These are phyloP conservation scores for Meira miltonrushii DNA, from an alignment of 1,284 basidiomycete genomes.

Conservation along the genomic window DNA sequence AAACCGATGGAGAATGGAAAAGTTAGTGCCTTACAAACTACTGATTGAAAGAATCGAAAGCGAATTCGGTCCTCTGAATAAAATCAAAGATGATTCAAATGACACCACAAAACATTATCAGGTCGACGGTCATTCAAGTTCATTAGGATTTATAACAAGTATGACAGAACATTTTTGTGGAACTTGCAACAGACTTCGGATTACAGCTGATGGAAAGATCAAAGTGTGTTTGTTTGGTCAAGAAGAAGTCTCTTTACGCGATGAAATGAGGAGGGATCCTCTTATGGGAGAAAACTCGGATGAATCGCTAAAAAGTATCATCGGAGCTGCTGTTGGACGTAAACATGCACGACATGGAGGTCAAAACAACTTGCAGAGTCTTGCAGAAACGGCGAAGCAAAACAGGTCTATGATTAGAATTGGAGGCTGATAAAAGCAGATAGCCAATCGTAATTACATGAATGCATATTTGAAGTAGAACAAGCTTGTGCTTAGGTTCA, in stretches of 20 bases:
- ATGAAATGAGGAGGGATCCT: constrained; percentile 71
- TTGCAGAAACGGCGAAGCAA: constrained; percentile 23
- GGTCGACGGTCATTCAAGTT: constrained; percentile 68
- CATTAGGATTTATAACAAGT: constrained; percentile 69
- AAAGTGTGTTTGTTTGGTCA: constrained; percentile 83
- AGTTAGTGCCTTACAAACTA: constrained; percentile 5
- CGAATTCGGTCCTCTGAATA: background rate
- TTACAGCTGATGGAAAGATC: constrained; percentile 82
- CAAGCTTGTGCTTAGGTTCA: too few species aligned
- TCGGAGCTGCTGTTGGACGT: constrained; percentile 64
- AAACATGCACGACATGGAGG: constrained; percentile 76
- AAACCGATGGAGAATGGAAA: constrained; percentile 64
- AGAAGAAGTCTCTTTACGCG: constrained; percentile 73
- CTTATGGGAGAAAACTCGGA: too few species aligned
- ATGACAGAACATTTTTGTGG: constrained; percentile 79
- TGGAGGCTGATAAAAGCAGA: constrained; percentile 58
- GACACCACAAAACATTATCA: constrained; percentile 75
- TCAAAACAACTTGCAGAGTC: constrained; percentile 30
- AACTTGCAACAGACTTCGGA: constrained; percentile 73
- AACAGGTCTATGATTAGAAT: constrained; percentile 73
- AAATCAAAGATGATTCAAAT: constrained; percentile 62
- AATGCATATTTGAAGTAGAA: too few species aligned
- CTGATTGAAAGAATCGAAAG: background rate
- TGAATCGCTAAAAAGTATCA: too few species aligned
- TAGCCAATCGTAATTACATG: too few species aligned